Base-by-base conservation (phyloP, 805 yeast species). In the Yamadazyma sp. region DNA sequence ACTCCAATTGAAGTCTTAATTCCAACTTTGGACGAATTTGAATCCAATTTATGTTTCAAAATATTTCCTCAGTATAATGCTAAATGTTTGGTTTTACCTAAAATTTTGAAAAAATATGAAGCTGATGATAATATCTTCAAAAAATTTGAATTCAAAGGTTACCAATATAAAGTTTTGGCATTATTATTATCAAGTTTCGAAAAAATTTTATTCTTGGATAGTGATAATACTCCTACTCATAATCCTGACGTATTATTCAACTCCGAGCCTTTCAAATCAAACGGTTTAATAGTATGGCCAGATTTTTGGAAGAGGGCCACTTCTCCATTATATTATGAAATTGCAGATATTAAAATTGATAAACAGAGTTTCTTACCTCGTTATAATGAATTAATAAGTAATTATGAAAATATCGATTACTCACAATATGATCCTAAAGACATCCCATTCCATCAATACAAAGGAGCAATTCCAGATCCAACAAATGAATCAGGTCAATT, bases 261-360 rank as follows among this genome's bases (percentile, higher is more conserved):
- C 4, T 57, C 62, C 9, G 76, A 78, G 29, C 79, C 86, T 1
- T 86, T 74, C 58, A 66, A 39, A 19, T 52, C 60, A 10, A 56
- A 61, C 24, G 83, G 85, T 3, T 55, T 82, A 55, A 69, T 82
- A 21, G 66, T 79, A 2, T 86, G 94, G 91, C 94, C 95, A 1
- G 96, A 86, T 58, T 86, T 80, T 56, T 86, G 95, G 95, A 75
- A 81, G 56, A 71, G 95, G 45, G 78, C 89, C 5, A 84, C 89
- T 1, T 75, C 85, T 1, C 95, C 95, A 5, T 61, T 62, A 24
- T 82, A 73, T 49, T 86, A 82, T 56, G 73, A 76, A 20, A 78
- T 86, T 44, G 86, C 86, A 0, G 84, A 78, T 2, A 62, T 78
- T 17, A 39, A 47, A 1, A 33, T 64, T 13, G 55, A 65, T 34